phyloP scores from a whole-genome alignment of 805 yeast genomes.

The Citeromyces matritensis region DNA sequence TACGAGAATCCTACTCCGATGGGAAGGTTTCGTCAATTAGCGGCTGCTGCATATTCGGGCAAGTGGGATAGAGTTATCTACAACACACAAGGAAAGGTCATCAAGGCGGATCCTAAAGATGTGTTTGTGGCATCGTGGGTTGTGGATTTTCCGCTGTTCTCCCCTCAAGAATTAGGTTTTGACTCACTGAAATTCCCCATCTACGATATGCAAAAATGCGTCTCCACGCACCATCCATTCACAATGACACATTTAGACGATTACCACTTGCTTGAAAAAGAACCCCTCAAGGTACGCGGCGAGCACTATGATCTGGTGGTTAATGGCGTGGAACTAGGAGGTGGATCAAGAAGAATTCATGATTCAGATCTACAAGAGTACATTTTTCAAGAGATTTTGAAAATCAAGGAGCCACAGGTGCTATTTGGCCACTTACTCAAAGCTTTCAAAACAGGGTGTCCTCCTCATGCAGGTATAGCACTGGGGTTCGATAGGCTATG shows the following conservation, averaged over 20 bases:
- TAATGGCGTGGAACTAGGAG: conserved; percentile 93
- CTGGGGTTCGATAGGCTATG: conserved; percentile 88
- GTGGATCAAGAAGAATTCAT: conserved; percentile 93
- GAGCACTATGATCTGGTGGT: conserved; percentile 90
- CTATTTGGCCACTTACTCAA: conserved; percentile 76
- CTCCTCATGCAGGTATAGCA: conserved; percentile 98
- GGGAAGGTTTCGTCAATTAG: conserved; percentile 71
- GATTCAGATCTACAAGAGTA: conserved; percentile 66
- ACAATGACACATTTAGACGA: conserved; percentile 78
- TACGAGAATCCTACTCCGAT: conserved; percentile 95
- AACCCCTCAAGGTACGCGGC: conserved; percentile 60
- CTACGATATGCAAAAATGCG: conserved; percentile 31
- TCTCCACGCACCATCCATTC: conserved; percentile 93
- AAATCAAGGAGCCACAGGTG: conserved; percentile 38
- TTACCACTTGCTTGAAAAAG: conserved; percentile 32
- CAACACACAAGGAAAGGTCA: conserved; percentile 6
- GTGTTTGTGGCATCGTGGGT: conserved; percentile 69
- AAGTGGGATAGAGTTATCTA: conserved; percentile 26
- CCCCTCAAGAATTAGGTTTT: conserved; percentile 39
- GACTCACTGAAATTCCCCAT: conserved; percentile 33
- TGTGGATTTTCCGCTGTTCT: conserved; percentile 83
- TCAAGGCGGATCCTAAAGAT: conserved; percentile 12
- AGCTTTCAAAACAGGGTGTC: conserved; percentile 85
- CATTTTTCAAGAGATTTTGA: conserved; percentile 50
- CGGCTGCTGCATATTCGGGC: conserved; percentile 38